phyloP scores from a whole-genome alignment of 108 stramenopile genomes.

The Cyclotella kingstonii region DNA sequence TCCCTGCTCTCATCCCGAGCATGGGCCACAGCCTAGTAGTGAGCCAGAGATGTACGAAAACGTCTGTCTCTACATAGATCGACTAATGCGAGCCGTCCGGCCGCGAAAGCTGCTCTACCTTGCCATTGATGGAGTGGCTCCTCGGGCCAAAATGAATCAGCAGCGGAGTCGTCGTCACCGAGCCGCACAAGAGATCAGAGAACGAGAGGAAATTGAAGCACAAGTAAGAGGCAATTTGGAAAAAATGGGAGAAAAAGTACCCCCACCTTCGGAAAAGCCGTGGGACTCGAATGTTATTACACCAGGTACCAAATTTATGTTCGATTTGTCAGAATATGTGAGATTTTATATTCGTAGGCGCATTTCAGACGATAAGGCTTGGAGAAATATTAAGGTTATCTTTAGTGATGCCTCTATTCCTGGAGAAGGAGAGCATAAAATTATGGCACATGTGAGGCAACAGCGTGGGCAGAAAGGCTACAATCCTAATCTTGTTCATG shows the following conservation, averaged over 20 bases:
- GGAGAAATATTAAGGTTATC: slow-evolving; percentile 86
- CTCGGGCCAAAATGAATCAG: slow-evolving; percentile 99
- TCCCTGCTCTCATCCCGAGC: slow-evolving; percentile 96
- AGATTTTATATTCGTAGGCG: slow-evolving; percentile 90
- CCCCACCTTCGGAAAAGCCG: slow-evolving; percentile 69
- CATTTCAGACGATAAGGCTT: slow-evolving; percentile 88
- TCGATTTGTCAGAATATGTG: slow-evolving; percentile 79
- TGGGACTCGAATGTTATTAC: slow-evolving; percentile 99
- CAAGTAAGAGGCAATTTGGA: slow-evolving; percentile 75
- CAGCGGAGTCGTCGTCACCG: slow-evolving; percentile 94
- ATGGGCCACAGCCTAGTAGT: slow-evolving; percentile 83
- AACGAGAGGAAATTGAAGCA: slow-evolving; percentile 81
- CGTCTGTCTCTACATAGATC: slow-evolving; percentile 89
- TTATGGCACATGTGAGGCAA: slow-evolving; percentile 90
- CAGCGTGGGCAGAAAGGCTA: slow-evolving; percentile 94
- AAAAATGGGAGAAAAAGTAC: slow-evolving; percentile 61
- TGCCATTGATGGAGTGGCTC: slow-evolving; percentile 97
- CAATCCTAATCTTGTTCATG: slow-evolving; percentile 94
- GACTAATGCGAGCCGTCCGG: slow-evolving; percentile 76
- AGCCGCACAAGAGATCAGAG: slow-evolving; percentile 94
- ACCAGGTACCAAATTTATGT: slow-evolving; percentile 98
- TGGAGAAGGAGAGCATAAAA: slow-evolving; percentile 99
- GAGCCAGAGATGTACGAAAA: slow-evolving; percentile 98
- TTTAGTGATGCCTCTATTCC: slow-evolving; percentile 96
- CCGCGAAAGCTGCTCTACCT: slow-evolving; percentile 89